Evolutionary conservation across 106 monocot genomes (phyloP), one percentile per base, ranked within the genome.

Genomic region (Cymbidium sinense): DNA sequence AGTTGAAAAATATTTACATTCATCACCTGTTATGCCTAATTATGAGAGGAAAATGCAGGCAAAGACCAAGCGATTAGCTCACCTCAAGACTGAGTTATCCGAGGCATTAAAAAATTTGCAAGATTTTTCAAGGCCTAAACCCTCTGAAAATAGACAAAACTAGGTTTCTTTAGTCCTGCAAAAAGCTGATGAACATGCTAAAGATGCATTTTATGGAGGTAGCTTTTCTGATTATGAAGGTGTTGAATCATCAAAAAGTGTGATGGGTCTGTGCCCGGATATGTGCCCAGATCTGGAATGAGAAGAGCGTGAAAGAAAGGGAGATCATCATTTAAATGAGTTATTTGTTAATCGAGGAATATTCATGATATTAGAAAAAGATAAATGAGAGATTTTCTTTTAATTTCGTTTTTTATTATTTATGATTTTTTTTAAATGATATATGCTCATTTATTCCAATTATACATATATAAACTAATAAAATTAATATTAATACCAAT

Each of bases 241-340:
- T 41, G 70, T 33, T 33, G 81, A 85, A 71, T 78, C 86, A 50
- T 76, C 79, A 43, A 64, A 61, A 69, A 78, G 67, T 80, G 85
- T 99, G 30, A 81, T 87, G 75, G 98, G 98, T 10, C 77, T 90
- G 28, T 99, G 98, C 58, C 86, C 86, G 37, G 92, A 99, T 85
- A 99, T 99, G 98, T 99, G 98, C 86, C 92, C 98, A 86, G 98
- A 89, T 86, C 75, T 86, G n/a, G 98, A 99, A 78, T 86, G 98
- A 62, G 90, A 85, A 23, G 98, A 99, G 73, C 94, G 98, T 72
- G 92, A 90, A 82, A 99, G 98, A 74, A 99, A 94, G 87, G 98
- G 94, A 51, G 92, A 99, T 87, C 98, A 94, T 79, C 94, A 99
- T 82, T 90, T 79, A 75, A 81, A 89, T 81, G 98, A 99, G 54